These are phyloP conservation scores for Austroboletus olivaceoglutinosus DNA, from an alignment of 1,284 basidiomycete genomes.

Conservation along the genomic window DNA sequence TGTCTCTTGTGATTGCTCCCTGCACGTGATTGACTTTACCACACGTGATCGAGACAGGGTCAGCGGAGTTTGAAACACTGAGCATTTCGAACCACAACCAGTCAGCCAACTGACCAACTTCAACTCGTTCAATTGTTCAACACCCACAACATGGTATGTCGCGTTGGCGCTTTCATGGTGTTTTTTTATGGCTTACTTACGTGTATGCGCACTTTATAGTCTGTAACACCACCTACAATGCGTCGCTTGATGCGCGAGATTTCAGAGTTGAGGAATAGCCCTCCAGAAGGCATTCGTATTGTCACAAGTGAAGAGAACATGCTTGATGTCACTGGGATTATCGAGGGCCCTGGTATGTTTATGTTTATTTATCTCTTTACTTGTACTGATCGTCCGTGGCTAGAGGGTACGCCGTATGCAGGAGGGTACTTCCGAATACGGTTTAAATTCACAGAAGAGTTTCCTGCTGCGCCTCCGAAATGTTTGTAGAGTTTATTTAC, in stretches of 20 bases:
- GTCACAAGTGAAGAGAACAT: slow-evolving; percentile 82
- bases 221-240: slow-evolving; percentile 53
- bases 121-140: slow-evolving; percentile 7
- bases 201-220: slow-evolving; percentile 28
- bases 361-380: slow-evolving; percentile 8
- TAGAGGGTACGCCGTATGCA: slow-evolving; percentile 88
- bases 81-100: slow-evolving; percentile 24
- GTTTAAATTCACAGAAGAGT: slow-evolving; percentile 87
- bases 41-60: slow-evolving; percentile 25
- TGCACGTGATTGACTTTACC: slow-evolving; percentile 28
- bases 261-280: slow-evolving; percentile 70
- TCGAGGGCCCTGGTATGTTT: slow-evolving; percentile 71
- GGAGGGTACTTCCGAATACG: slow-evolving; percentile 88
- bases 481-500: slow-evolving; percentile 52
- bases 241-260: slow-evolving; percentile 85
- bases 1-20: background rate
- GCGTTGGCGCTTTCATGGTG: background rate
- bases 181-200: background rate
- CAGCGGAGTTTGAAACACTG: slow-evolving; percentile 27
- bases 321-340: slow-evolving; percentile 77
- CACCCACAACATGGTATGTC: slow-evolving; percentile 25
- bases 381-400: slow-evolving; percentile 15
- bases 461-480: slow-evolving; percentile 88
- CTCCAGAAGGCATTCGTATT: slow-evolving; percentile 86
- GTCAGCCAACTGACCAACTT: slow-evolving; percentile 17